Evolutionary conservation across 179 eudicot genomes (phyloP).

Genomic region (Camellia oleifera): DNA sequence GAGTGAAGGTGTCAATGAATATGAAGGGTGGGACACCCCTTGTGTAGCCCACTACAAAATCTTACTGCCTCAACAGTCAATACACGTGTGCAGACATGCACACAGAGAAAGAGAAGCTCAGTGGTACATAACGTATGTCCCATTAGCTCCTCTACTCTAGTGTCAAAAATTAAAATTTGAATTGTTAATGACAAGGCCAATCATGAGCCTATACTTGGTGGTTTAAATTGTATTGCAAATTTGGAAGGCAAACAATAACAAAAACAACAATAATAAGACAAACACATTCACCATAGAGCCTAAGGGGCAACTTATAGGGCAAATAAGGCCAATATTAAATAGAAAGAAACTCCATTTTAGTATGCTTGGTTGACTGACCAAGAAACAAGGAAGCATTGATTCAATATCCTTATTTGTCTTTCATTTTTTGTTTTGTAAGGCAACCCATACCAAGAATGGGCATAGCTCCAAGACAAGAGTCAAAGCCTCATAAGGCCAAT

Average conservation of each 20-base stretch:
- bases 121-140: not conserved
- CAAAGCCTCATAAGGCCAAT: not conserved
- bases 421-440: not conserved
- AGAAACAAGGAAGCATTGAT: not conserved
- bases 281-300: not conserved
- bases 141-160: not conserved
- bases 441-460: not conserved
- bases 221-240: not conserved
- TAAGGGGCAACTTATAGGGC: too few species aligned
- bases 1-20: not conserved
- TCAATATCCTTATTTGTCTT: not conserved
- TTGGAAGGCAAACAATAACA: not conserved
- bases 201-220: not conserved
- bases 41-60: not conserved
- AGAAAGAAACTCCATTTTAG: too few species aligned
- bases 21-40: not conserved
- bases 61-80: not conserved
- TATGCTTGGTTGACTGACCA: too few species aligned
- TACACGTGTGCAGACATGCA: not conserved
- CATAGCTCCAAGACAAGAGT: not conserved
- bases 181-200: not conserved
- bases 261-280: not conserved
- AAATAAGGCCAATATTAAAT: too few species aligned
- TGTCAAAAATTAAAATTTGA: not conserved
- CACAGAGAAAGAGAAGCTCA: not conserved